Base-by-base conservation (phyloP, 2,329 filamentous ascomycete species). In the Bertia moriformis region DNA sequence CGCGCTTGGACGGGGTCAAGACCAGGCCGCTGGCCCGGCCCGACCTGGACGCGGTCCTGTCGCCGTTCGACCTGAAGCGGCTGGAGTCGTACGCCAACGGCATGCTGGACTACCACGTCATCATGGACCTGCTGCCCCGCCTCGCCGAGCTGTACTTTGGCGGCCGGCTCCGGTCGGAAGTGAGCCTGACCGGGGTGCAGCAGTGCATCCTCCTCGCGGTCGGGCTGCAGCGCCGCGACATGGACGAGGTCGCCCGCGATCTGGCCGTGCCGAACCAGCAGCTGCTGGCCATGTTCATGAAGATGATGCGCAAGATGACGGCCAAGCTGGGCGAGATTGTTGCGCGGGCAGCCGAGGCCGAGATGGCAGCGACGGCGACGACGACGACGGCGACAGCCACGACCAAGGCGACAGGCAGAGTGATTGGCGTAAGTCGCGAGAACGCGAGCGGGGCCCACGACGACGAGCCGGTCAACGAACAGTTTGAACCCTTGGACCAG, bases 31-130 rank as follows among this genome's bases (percentile, higher is more conserved):
- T 98, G 39, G 75, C 66, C 13, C 93, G 93, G 60, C 45, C 62
- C 1, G 82, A 88, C 44, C 71, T 98, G 4, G 88, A 95, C 51
- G 64, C 66, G 14, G 58, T 80, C 2, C 73, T 98, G 57, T 86
- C 84, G 3, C 88, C 91, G 0, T 96, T 91, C 55, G 91, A 98
- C 56, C 73, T 95, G 44, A 96, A 96, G 65, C 80, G 91, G 18
- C 69, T 98, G 3, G 89, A 95, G 54, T 88, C 83, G 35, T 98
- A 98, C 51, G 85, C 91, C n/a, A 93, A 93, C 60, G 94, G 93
- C 60, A 83, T 95, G 71, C 75, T 98, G 32, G 93, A 98, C 59
- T 95, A 96, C 64, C 93, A 95, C 53, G 88, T 95, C 48, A 91
- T 98, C 40, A 71, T 96, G 19, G 93, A 98, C 55, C 74, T 98